Conservation (phyloP, 768 basidiomycete species). For the Leccinellum luteum region DNA sequence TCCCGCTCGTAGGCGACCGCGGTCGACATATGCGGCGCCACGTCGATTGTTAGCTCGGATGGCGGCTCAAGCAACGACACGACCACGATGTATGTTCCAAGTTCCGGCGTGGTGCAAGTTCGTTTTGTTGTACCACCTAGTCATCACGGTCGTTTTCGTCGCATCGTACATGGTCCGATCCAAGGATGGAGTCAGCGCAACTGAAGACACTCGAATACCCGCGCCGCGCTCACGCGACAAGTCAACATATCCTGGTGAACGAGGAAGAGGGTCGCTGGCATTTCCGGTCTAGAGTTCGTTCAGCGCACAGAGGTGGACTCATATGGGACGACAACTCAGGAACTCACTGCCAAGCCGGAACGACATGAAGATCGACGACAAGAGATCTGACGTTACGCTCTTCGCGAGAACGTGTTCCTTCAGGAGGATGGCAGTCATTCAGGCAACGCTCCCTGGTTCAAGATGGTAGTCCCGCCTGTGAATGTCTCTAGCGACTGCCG, state of each 20-base stretch:
- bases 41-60: neutral
- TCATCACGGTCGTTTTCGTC: neutral
- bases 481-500: neutral
- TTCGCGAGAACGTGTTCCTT: conserved; percentile 14
- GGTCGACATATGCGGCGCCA: neutral
- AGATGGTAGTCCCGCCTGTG: conserved; percentile 1
- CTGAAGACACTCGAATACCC: conserved; percentile 6
- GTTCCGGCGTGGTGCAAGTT: neutral
- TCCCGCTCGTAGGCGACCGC: neutral
- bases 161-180: conserved; percentile 12
- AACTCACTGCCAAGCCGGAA: conserved; percentile 10
- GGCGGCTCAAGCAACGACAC: neutral
- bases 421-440: conserved; percentile 13
- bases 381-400: conserved; percentile 5
- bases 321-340: conserved; percentile 4
- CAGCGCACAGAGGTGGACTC: conserved; percentile 4
- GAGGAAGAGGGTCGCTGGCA: conserved; percentile 8
- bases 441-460: conserved; percentile 9
- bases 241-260: neutral
- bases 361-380: neutral
- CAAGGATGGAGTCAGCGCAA: conserved; percentile 1
- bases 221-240: neutral
- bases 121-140: conserved; percentile 4
- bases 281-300: conserved; percentile 6
- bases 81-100: neutral